Conservation (phyloP, 306 rosid species). For the Luffa acutangula region DNA sequence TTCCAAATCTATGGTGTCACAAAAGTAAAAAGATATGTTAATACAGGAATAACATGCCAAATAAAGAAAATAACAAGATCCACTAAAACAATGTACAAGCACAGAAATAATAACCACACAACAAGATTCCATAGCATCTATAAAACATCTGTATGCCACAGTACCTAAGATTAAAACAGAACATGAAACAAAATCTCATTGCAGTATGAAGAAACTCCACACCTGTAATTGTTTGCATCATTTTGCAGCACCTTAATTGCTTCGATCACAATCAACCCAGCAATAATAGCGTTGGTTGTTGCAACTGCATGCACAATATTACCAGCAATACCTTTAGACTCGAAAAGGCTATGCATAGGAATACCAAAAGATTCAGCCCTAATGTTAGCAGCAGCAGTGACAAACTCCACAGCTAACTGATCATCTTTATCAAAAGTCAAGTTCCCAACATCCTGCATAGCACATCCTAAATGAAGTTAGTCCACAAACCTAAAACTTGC, state of each 20-base stretch:
- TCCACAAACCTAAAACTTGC: background rate
- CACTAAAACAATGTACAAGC: background rate
- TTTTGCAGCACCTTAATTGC: conserved; percentile 87
- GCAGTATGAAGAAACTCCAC: conserved; percentile 16
- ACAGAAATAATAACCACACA: background rate
- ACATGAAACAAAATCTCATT: background rate
- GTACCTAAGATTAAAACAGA: background rate
- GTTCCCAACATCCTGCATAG: conserved; percentile 72
- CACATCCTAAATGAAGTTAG: background rate
- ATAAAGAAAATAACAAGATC: background rate
- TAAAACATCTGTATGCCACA: background rate
- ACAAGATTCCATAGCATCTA: background rate
- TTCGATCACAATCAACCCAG: conserved; percentile 96
- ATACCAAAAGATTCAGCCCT: conserved; percentile 90
- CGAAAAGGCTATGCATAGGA: conserved; percentile 90
- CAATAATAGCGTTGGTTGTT: conserved; percentile 90
- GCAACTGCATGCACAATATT: conserved; percentile 99
- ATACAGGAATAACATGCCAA: background rate
- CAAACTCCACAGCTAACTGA: conserved; percentile 95
- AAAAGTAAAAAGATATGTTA: background rate
- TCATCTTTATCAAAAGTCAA: conserved; percentile 95
- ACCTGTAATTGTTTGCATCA: conserved; percentile 65
- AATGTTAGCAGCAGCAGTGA: conserved; percentile 93
- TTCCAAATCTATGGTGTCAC: background rate
- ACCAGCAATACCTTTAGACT: conserved; percentile 99